phyloP scores from a whole-genome alignment of 139 green algal species.

The Diplosphaera chodatii region DNA sequence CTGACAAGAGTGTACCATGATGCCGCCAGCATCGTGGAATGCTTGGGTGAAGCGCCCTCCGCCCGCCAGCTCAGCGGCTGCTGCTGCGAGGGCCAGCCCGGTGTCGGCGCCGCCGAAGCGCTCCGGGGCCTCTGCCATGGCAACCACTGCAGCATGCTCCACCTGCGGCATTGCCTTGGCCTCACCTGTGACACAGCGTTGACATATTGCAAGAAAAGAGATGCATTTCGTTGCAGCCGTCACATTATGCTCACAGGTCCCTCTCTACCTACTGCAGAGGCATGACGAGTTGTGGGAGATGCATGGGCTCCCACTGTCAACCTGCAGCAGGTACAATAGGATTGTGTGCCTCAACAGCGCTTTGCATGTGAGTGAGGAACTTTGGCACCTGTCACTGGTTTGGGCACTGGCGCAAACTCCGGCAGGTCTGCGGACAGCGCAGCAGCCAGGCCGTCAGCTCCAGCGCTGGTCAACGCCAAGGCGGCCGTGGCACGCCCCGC shows the following conservation, averaged over 20 bases:
- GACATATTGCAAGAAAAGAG: no score
- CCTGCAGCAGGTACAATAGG: no score
- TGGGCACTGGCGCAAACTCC: not conserved
- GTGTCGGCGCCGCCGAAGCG: not conserved
- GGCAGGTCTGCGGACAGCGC: constrained; percentile 8
- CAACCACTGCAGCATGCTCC: constrained; percentile 1
- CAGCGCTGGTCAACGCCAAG: not conserved
- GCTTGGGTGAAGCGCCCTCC: not conserved
- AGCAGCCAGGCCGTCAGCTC: not conserved
- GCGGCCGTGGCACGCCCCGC: constrained; percentile 3
- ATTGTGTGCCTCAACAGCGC: no score
- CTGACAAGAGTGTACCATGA: constrained; percentile 4
- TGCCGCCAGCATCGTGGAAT: constrained; percentile 8
- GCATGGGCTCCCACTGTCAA: no score
- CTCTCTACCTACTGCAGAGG: no score
- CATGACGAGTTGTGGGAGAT: no score
- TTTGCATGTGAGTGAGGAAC: no score
- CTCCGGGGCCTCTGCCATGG: constrained; percentile 1
- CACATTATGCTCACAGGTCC: no score
- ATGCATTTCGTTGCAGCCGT: no score
- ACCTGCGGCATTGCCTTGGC: constrained; percentile 14
- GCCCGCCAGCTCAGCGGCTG: not conserved
- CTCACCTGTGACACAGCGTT: not conserved
- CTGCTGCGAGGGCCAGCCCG: constrained; percentile 9
- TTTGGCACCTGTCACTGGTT: not conserved